A percentile compares a stretch with the other conserved stretches of the same genome.
These are phyloP conservation scores for Phyllosticta capitalensis DNA, from an alignment of 2,329 filamentous ascomycete genomes.

Conservation along the genomic window DNA sequence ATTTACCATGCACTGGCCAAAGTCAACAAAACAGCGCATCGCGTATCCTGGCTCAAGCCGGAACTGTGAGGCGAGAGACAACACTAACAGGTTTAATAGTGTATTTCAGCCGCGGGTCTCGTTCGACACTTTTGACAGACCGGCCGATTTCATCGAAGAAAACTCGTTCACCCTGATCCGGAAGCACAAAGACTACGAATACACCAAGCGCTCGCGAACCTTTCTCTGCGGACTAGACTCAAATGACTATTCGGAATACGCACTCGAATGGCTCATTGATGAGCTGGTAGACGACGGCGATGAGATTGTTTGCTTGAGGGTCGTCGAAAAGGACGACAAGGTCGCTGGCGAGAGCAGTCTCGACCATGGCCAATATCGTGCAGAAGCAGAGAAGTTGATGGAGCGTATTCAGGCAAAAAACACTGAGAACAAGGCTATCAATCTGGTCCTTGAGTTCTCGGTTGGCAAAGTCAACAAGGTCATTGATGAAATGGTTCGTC, in stretches of 20 bases:
- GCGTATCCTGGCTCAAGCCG: neutral
- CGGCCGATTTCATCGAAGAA: slow-evolving; percentile 48
- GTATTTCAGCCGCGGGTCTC: slow-evolving; percentile 59
- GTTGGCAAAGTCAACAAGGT: slow-evolving; percentile 84
- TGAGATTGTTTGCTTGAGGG: slow-evolving; percentile 81
- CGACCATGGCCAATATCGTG: slow-evolving; percentile 61
- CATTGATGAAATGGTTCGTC: slow-evolving; percentile 75
- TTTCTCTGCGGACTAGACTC: slow-evolving; percentile 89
- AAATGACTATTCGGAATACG: slow-evolving; percentile 85
- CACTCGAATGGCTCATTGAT: slow-evolving; percentile 83
- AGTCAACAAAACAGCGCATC: neutral
- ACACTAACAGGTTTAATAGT: slow-evolving; percentile 25
- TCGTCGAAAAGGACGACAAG: slow-evolving; percentile 74
- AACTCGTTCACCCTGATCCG: slow-evolving; percentile 70
- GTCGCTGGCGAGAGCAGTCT: slow-evolving; percentile 51
- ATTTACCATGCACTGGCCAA: neutral
- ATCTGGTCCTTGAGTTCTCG: slow-evolving; percentile 75
- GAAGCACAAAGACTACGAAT: slow-evolving; percentile 78
- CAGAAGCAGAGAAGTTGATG: slow-evolving; percentile 66
- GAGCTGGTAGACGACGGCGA: slow-evolving; percentile 90
- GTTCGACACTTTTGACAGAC: slow-evolving; percentile 66
- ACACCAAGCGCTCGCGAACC: slow-evolving; percentile 69
- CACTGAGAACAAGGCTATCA: slow-evolving; percentile 71
- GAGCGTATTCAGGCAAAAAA: slow-evolving; percentile 72
- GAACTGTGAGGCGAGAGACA: neutral